Evolutionary conservation across 768 basidiomycete species (phyloP).

Genomic region (Ramaria sp.): DNA sequence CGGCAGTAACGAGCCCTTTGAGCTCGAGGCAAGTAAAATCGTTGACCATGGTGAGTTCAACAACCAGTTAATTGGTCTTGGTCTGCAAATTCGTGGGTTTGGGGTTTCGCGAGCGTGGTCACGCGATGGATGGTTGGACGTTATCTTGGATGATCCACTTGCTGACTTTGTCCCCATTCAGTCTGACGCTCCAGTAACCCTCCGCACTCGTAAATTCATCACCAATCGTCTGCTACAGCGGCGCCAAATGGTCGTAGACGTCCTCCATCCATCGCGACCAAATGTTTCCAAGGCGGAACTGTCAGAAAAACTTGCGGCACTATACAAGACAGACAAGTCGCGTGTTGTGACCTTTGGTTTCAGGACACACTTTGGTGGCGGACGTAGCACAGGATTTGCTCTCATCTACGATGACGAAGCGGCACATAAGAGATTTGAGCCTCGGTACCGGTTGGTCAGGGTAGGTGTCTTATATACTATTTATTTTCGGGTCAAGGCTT

Average conservation of each 20-base stretch:
- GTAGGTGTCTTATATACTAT: constrained; percentile 37
- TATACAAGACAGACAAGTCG: constrained; percentile 89
- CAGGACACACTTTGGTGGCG: constrained; percentile 95
- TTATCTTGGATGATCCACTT: constrained; percentile 20
- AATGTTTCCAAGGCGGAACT: constrained; percentile 92
- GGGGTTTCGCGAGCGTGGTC: background rate
- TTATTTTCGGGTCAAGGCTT: background rate
- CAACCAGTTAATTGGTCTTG: background rate
- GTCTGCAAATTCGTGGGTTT: background rate
- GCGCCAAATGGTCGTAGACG: constrained; percentile 91
- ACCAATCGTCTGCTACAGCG: constrained; percentile 96
- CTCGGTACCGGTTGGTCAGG: constrained; percentile 87
- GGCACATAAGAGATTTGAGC: constrained; percentile 95
- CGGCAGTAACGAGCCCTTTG: constrained; percentile 10
- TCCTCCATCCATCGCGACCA: constrained; percentile 90
- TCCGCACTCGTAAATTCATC: constrained; percentile 98
- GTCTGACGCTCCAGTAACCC: constrained; percentile 85
- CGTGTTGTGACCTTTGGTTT: constrained; percentile 93
- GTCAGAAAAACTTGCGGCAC: constrained; percentile 77
- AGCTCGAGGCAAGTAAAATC: constrained; percentile 18
- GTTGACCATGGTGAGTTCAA: constrained; percentile 16
- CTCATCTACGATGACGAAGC: constrained; percentile 96
- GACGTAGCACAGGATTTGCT: constrained; percentile 92
- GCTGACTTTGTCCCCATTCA: constrained; percentile 23
- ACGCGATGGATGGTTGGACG: constrained; percentile 22